phyloP scores from a whole-genome alignment of 495 filamentous ascomycete genomes.

The Friedmanniomyces endolithicus region DNA sequence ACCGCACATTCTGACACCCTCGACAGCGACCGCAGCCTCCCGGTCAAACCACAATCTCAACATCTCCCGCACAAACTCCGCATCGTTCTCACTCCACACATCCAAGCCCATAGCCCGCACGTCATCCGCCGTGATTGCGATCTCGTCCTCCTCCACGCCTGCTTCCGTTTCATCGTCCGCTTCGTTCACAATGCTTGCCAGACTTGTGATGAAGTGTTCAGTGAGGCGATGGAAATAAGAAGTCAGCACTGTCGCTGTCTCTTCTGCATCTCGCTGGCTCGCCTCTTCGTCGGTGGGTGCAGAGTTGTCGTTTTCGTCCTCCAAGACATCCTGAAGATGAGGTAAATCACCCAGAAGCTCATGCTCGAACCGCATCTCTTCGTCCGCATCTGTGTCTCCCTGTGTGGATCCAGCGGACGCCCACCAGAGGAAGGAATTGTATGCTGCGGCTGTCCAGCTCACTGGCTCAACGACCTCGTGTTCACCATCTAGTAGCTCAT shows the following conservation, averaged over 20 bases:
- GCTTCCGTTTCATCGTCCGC: conserved; percentile 39
- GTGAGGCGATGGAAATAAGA: conserved; percentile 89
- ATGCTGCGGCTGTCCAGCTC: conserved; percentile 83
- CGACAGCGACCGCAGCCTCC: conserved; percentile 53
- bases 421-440: conserved; percentile 95
- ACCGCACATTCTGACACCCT: conserved; percentile 68
- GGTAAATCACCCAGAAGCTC: conserved; percentile 26
- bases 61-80: conserved; percentile 57
- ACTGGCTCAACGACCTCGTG: conserved; percentile 56
- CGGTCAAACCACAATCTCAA: conserved; percentile 59
- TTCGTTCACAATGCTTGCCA: conserved; percentile 56
- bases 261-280: not conserved
- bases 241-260: conserved; percentile 56
- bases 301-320: conserved; percentile 18
- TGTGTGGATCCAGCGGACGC: conserved; percentile 72
- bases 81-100: conserved; percentile 69
- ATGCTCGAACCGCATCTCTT: conserved; percentile 27
- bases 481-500: conserved; percentile 16
- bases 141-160: conserved; percentile 31
- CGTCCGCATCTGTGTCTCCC: conserved; percentile 36
- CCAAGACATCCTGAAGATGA: conserved; percentile 22
- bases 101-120: conserved; percentile 74
- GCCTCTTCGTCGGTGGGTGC: conserved; percentile 35
- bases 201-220: conserved; percentile 50
- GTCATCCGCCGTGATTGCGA: conserved; percentile 55